Evolutionary conservation across 2,329 filamentous ascomycete species (phyloP).

Genomic region (Diaporthe longicolla): DNA sequence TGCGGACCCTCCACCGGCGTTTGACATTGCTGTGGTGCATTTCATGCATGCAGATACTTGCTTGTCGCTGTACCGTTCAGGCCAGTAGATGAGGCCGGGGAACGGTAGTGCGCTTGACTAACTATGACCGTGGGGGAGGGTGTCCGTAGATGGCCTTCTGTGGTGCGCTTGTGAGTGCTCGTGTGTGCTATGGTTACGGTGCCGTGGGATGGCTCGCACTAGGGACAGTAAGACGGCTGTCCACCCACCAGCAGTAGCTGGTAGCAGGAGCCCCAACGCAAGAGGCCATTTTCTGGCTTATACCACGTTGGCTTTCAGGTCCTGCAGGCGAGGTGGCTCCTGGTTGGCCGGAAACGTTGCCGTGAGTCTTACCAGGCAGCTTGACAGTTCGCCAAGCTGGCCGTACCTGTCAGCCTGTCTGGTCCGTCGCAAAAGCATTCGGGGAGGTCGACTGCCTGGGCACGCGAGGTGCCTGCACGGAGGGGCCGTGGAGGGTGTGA

Average conservation of each 20-base stretch:
- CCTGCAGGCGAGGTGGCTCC: not conserved
- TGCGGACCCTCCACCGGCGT: not conserved
- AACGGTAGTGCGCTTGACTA: conserved; percentile 7
- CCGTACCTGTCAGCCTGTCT: conserved; percentile 17
- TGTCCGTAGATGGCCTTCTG: conserved; percentile 4
- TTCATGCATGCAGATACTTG: conserved; percentile 32
- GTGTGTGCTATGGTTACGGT: conserved; percentile 2
- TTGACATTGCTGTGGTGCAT: conserved; percentile 20
- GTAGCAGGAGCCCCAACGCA: not conserved
- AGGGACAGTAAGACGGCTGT: not conserved
- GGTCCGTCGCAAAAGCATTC: not conserved
- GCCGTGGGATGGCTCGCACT: conserved; percentile 18
- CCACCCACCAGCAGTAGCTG: not conserved
- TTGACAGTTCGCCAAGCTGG: conserved; percentile 26
- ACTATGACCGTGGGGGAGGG: conserved; percentile 1
- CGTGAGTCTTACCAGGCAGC: not conserved
- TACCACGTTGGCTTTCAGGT: conserved; percentile 23
- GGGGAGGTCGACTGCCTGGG: not conserved
- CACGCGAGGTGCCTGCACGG: conserved; percentile 5
- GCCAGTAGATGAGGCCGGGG: conserved; percentile 35
- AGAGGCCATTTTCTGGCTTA: conserved; percentile 6
- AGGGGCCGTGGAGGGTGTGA: conserved; percentile 24
- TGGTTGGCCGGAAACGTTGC: conserved; percentile 21
- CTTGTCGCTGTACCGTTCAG: not conserved
- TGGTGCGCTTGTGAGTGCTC: conserved; percentile 2